Base-by-base conservation (phyloP, 2,329 filamentous ascomycete genomes). In the Epichloe festucae region DNA sequence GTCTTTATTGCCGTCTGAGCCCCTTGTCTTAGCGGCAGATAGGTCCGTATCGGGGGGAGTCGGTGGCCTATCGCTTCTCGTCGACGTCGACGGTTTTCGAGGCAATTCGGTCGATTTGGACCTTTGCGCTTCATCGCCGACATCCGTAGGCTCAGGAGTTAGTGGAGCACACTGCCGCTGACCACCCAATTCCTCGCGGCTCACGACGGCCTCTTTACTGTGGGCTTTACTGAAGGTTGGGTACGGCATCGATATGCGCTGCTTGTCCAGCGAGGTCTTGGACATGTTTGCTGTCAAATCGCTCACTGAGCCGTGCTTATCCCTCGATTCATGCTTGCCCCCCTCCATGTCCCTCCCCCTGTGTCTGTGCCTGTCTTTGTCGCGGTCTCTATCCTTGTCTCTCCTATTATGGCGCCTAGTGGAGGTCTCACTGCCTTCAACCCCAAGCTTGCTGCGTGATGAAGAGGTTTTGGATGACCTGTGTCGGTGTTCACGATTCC, bases 161-260 rank as follows among this genome's bases (percentile, higher is more conserved):
- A 75, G 65, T 1, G 76, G 76, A 51, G 80, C 67, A 55, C 62
- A 65, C 23, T 51, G 52, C 19, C 46, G 52, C 17, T 53, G 58
- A 7, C 57, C 53, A 19, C 67, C 64, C 47, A 78, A 58, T 50
- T 79, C 74, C 45, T 82, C 78, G 49, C 73, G 73, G 62, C 80
- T 83, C 57, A 80, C 76, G 50, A 95, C 79, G 44, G 82, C 80
- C 70, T 96, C 91, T 67, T 89, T 93, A 73, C 89, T 94, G 67
- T 95, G 88, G 12, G 86, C 86, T 69, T 94, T 96, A 69, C 87
- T 93, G 67, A 94, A 89, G 11, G 77, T 76, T 2, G 89, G 88
- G 64, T 95, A 95, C 6, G 87, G 84, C 42, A 86, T 64, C 55
- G 75, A 77, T 36, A 73, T 64, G 31, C 74, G 73, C 50, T 76